Percentiles rank a stretch among this genome's conserved stretches.
These are phyloP conservation scores for Tetracentron sinense DNA, from an alignment of 164 flowering plant genomes.

Conservation along the genomic window DNA sequence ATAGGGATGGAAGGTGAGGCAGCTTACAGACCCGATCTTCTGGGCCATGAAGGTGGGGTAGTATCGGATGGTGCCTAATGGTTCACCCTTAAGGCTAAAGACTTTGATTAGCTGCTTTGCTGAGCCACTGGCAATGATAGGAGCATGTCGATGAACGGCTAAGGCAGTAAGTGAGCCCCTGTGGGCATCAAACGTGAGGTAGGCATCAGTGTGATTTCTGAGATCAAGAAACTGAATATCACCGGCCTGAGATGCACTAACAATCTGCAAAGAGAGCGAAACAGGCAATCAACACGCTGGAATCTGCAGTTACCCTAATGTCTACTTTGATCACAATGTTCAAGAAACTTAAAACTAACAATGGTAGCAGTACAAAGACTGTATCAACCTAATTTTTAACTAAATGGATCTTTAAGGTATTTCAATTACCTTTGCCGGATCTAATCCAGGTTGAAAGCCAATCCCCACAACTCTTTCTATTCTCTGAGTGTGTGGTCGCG, in stretches of 20 bases:
- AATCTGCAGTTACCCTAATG: background rate
- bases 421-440: slow-evolving; percentile 58
- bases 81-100: slow-evolving; percentile 74
- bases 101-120: slow-evolving; percentile 28
- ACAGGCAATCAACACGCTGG: background rate
- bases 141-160: slow-evolving; percentile 49
- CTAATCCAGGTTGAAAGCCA: slow-evolving; percentile 95
- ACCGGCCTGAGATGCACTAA: slow-evolving; percentile 96
- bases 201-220: slow-evolving; percentile 47
- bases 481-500: slow-evolving; percentile 58
- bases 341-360: background rate
- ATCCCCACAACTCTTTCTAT: slow-evolving; percentile 83
- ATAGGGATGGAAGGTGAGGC: slow-evolving; percentile 93
- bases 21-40: slow-evolving; percentile 90
- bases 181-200: slow-evolving; percentile 79
- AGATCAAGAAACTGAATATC: slow-evolving; percentile 87
- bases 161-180: slow-evolving; percentile 88
- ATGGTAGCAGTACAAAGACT: background rate
- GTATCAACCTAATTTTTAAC: background rate
- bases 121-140: slow-evolving; percentile 86
- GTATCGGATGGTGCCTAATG: slow-evolving; percentile 63
- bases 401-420: background rate
- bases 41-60: slow-evolving; percentile 80
- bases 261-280: slow-evolving; percentile 25
- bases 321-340: background rate